A percentile compares a stretch with the other conserved stretches of the same genome.
Conservation (phyloP, 768 basidiomycete species). For the Glaciozyma martinii region DNA sequence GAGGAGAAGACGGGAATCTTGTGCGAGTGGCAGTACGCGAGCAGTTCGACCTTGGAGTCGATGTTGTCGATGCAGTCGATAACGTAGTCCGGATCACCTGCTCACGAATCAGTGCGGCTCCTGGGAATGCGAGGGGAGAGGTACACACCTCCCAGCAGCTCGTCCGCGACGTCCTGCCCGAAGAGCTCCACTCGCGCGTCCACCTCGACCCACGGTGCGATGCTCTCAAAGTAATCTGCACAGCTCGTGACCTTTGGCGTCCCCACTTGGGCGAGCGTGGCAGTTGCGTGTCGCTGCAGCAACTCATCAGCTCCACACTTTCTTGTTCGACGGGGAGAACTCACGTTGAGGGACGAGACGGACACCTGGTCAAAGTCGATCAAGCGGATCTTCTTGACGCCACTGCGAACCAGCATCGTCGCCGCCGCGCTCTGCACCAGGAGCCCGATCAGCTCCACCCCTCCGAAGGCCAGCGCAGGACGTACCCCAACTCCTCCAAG, state of each 20-base stretch:
- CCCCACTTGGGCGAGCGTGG: constrained; percentile 78
- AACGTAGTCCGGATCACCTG: constrained; percentile 66
- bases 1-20: constrained; percentile 86
- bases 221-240: constrained; percentile 53
- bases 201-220: constrained; percentile 77
- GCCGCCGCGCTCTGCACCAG: constrained; percentile 50
- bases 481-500: constrained; percentile 78
- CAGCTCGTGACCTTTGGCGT: constrained; percentile 81
- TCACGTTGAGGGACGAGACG: constrained; percentile 72
- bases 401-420: constrained; percentile 33
- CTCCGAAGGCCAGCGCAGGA: too few species aligned
- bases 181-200: constrained; percentile 78
- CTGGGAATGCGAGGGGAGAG: not conserved
- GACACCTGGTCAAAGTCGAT: constrained; percentile 91
- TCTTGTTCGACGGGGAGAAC: not conserved
- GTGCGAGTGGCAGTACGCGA: constrained; percentile 75
- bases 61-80: constrained; percentile 99
- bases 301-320: not conserved
- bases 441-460: too few species aligned
- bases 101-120: not conserved
- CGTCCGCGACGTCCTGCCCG: constrained; percentile 63
- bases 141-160: constrained; percentile 56
- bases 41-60: constrained; percentile 75
- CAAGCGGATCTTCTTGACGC: constrained; percentile 32
- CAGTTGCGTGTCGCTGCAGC: constrained; percentile 67